Evolutionary conservation across 805 yeast genomes (phyloP).

Genomic region (Pichia phayaonensis): DNA sequence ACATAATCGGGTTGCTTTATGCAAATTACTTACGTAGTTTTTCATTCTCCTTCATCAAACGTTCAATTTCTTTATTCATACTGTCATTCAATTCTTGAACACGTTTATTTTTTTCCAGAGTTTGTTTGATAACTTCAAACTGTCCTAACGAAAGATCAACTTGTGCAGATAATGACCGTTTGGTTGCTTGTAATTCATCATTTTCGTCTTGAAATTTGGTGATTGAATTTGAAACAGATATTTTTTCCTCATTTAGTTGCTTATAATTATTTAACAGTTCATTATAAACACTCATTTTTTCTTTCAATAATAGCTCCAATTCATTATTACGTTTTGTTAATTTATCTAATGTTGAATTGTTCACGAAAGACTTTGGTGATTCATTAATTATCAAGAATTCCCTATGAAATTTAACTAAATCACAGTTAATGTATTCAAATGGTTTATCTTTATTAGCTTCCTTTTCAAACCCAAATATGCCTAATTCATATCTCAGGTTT

Average conservation of each 20-base stretch:
- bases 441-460: background rate
- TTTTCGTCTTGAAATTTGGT: conserved; percentile 16
- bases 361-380: background rate
- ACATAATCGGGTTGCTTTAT: too few relatives aligned
- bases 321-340: conserved; percentile 2
- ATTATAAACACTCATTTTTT: conserved; percentile 17
- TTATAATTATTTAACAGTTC: conserved; percentile 27
- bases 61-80: conserved; percentile 21
- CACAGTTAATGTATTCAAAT: background rate
- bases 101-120: conserved; percentile 26
- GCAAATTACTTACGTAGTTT: background rate
- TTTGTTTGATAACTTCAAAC: conserved; percentile 27
- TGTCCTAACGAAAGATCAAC: conserved; percentile 21
- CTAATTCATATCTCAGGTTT: conserved; percentile 2
- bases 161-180: conserved; percentile 11
- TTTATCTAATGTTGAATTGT: conserved; percentile 1
- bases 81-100: conserved; percentile 23
- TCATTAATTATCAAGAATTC: conserved; percentile 8
- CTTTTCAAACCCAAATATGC: background rate
- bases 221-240: conserved; percentile 20
- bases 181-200: conserved; percentile 13
- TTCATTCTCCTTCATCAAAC: conserved; percentile 16
- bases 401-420: conserved; percentile 8
- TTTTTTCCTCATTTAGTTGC: conserved; percentile 28
- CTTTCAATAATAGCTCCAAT: background rate